phyloP scores from a whole-genome alignment of 1,284 basidiomycete genomes.

The Cryptococcus amylolentus region DNA sequence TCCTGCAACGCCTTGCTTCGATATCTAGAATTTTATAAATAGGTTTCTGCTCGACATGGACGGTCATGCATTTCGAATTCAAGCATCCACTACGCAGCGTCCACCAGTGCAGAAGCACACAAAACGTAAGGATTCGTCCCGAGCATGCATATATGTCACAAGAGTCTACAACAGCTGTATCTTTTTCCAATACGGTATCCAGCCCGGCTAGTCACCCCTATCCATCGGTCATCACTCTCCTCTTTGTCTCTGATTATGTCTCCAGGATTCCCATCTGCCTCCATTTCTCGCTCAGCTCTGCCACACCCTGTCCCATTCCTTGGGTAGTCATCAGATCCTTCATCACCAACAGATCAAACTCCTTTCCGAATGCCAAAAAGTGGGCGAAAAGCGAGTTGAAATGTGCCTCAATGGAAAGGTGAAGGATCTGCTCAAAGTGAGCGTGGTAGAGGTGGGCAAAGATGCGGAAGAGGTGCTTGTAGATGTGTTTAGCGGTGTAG shows the following conservation, averaged over 20 bases:
- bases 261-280: constrained; percentile 73
- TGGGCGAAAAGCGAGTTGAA: constrained; percentile 98
- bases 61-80: too few relatives aligned
- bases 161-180: constrained; percentile 1
- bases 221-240: neutral
- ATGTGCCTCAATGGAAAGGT: constrained; percentile 91
- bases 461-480: constrained; percentile 91
- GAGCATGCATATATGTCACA: constrained; percentile 4
- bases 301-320: constrained; percentile 56
- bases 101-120: too few relatives aligned
- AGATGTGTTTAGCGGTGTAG: constrained; percentile 90
- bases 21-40: too few relatives aligned
- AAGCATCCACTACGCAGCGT: too few relatives aligned
- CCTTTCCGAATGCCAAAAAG: constrained; percentile 79
- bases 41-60: too few relatives aligned
- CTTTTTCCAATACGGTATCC: too few relatives aligned
- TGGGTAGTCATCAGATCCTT: constrained; percentile 60
- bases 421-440: constrained; percentile 85
- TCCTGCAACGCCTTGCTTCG: too few relatives aligned
- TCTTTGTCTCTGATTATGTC: constrained; percentile 14
- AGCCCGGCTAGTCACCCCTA: neutral
- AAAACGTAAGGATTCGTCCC: neutral
- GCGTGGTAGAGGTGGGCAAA: constrained; percentile 98
- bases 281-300: constrained; percentile 85
- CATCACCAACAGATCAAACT: constrained; percentile 86